Conservation (phyloP, 768 basidiomycete species). For the Rhodotorula toruloides region DNA sequence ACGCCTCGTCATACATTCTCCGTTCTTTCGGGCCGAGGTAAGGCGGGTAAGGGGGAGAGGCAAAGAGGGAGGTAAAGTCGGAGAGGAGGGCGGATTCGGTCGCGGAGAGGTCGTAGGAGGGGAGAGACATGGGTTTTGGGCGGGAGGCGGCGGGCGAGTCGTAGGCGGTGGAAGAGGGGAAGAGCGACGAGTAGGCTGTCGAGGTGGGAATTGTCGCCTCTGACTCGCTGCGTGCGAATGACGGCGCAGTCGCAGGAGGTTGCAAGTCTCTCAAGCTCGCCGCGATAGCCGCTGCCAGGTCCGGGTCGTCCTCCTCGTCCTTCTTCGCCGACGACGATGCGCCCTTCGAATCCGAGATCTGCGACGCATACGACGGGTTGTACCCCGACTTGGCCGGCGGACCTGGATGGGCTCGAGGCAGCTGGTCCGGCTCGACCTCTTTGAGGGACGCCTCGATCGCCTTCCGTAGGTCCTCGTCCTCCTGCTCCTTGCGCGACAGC, state of each 20-base stretch:
- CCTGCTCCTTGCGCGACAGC: slow-evolving; percentile 19
- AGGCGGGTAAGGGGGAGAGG: slow-evolving; percentile 65
- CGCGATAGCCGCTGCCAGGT: slow-evolving; percentile 87
- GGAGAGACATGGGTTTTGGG: slow-evolving; percentile 43
- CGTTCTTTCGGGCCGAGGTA: slow-evolving; percentile 72
- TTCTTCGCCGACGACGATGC: slow-evolving; percentile 33
- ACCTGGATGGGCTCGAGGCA: slow-evolving; percentile 54
- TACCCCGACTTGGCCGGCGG: slow-evolving; percentile 52
- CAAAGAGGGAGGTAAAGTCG: slow-evolving; percentile 61
- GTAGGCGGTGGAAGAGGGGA: slow-evolving; percentile 47
- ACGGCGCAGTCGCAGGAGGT: slow-evolving; percentile 38
- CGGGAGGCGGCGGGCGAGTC: slow-evolving; percentile 45
- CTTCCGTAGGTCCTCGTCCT: slow-evolving; percentile 81
- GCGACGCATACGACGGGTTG: slow-evolving; percentile 51
- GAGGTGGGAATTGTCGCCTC: slow-evolving; percentile 52
- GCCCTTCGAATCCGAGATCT: slow-evolving; percentile 38
- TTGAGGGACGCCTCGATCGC: slow-evolving; percentile 87
- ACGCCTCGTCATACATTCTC: slow-evolving; percentile 67
- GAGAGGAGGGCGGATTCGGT: slow-evolving; percentile 73
- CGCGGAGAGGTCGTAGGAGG: slow-evolving; percentile 67
- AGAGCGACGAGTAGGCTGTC: slow-evolving; percentile 53
- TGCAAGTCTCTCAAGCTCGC: slow-evolving; percentile 75
- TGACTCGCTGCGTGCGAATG: slow-evolving; percentile 14
- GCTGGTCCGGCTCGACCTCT: slow-evolving; percentile 54
- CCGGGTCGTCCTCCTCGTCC: slow-evolving; percentile 82